Conservation (phyloP, 2,329 filamentous ascomycete species). For the Hypoxylon sp. region DNA sequence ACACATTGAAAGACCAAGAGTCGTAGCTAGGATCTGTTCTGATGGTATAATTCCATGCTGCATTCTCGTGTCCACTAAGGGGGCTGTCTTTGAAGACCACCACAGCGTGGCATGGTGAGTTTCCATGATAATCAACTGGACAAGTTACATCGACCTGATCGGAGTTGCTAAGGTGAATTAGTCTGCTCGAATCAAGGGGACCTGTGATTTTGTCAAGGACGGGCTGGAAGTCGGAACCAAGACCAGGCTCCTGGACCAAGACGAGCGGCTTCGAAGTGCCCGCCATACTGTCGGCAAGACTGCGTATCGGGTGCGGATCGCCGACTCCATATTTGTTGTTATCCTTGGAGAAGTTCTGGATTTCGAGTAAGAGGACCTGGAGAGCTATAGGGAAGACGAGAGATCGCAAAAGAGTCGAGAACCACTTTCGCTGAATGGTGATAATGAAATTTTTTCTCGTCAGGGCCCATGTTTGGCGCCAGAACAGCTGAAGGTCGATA, state of each 20-base stretch:
- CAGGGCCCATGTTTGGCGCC: conserved; percentile 49
- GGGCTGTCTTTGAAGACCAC: conserved; percentile 80
- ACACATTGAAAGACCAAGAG: conserved; percentile 68
- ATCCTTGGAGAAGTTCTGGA: conserved; percentile 47
- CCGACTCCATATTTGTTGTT: conserved; percentile 46
- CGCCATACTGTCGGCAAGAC: conserved; percentile 46
- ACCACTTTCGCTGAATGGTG: conserved; percentile 45
- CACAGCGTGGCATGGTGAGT: conserved; percentile 80
- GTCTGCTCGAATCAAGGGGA: conserved; percentile 40
- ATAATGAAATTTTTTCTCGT: conserved; percentile 50
- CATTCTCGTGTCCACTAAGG: conserved; percentile 63
- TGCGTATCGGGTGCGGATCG: conserved; percentile 35
- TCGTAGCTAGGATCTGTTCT: conserved; percentile 73
- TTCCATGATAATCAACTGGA: conserved; percentile 63
- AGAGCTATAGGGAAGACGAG: conserved; percentile 48
- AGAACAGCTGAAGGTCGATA: conserved; percentile 38
- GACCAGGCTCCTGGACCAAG: conserved; percentile 41
- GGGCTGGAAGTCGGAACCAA: conserved; percentile 48
- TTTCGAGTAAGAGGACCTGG: conserved; percentile 48
- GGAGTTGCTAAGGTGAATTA: conserved; percentile 40
- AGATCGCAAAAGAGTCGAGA: conserved; percentile 49
- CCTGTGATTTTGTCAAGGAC: conserved; percentile 46
- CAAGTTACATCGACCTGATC: conserved; percentile 43
- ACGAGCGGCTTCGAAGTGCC: conserved; percentile 46
- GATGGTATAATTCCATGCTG: conserved; percentile 80